phyloP scores from a whole-genome alignment of 371 early-diverging fungal species.

The Entomophthora muscae region DNA sequence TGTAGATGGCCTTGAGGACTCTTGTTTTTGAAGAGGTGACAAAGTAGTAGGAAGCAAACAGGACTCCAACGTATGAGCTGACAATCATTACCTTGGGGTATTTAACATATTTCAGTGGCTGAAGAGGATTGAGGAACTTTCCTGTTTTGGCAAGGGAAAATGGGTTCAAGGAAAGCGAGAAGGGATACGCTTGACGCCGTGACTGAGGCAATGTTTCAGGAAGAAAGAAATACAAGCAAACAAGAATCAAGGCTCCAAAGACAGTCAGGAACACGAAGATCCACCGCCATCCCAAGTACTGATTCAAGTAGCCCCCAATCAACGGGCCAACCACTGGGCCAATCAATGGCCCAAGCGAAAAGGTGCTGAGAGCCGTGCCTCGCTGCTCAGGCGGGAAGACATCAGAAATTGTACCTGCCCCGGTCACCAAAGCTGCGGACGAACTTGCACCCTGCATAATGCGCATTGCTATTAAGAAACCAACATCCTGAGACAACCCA shows the following conservation, averaged over 20 bases:
- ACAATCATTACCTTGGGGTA: conserved; percentile 25
- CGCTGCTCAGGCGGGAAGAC: conserved; percentile 19
- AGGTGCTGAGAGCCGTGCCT: conserved; percentile 36
- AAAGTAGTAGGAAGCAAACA: conserved; percentile 31
- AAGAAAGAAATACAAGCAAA: conserved; percentile 25
- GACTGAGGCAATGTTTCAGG: conserved; percentile 42
- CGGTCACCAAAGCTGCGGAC: conserved; percentile 48
- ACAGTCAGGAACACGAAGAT: conserved; percentile 41
- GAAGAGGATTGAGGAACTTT: conserved; percentile 12
- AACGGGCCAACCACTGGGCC: conserved; percentile 31
- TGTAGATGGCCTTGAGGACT: conserved; percentile 17
- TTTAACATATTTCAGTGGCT: conserved; percentile 19
- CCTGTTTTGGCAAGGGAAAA: background rate
- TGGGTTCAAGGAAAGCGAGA: background rate
- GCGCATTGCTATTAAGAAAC: conserved; percentile 33
- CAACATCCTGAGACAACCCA: conserved; percentile 27
- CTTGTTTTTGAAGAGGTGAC: conserved; percentile 20
- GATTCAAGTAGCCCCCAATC: conserved; percentile 23
- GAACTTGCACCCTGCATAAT: conserved; percentile 47
- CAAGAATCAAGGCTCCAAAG: conserved; percentile 17
- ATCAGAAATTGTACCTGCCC: conserved; percentile 48
- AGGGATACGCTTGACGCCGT: background rate
- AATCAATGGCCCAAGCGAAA: conserved; percentile 31
- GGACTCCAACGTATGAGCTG: conserved; percentile 25
- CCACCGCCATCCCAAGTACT: conserved; percentile 37